Evolutionary conservation across 2,329 filamentous ascomycete species (phyloP).

Genomic region (Colletotrichum ledebouriae): DNA sequence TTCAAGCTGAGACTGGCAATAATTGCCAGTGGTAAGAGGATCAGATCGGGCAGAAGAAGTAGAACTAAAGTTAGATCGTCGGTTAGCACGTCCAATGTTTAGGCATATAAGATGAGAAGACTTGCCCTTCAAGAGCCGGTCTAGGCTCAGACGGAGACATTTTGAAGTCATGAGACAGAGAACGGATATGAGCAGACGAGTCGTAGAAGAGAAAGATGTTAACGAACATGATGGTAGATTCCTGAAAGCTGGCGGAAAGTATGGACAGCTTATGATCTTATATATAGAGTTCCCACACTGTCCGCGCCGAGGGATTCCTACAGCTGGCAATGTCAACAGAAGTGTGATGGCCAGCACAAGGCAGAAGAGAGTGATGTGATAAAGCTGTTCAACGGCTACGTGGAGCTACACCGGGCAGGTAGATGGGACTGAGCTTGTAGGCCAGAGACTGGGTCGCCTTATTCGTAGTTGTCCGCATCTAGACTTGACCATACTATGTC

Average conservation of each 20-base stretch:
- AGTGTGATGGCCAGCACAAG: neutral
- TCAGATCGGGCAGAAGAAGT: constrained; percentile 1
- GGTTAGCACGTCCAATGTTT: constrained; percentile 2
- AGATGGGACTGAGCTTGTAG: neutral
- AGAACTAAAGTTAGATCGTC: neutral
- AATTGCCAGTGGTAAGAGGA: constrained; percentile 1
- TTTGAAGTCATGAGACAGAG: neutral
- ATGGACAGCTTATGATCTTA: constrained; percentile 10
- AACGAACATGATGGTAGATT: neutral
- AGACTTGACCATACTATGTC: neutral
- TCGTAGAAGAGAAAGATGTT: neutral
- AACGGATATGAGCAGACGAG: neutral
- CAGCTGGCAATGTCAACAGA: neutral
- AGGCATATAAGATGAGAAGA: neutral
- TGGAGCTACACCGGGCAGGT: neutral
- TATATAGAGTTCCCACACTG: neutral
- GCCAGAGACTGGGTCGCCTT: constrained; percentile 17
- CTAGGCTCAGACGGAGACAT: constrained; percentile 13
- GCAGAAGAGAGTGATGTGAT: neutral
- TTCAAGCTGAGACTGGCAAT: constrained; percentile 19
- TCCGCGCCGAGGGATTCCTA: neutral
- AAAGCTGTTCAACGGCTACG: neutral
- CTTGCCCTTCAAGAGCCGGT: constrained; percentile 6
- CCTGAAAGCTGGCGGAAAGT: neutral
- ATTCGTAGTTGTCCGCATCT: constrained; percentile 24